Conservation (phyloP, 306 rosid species). For the Acacia melanoxylon region DNA sequence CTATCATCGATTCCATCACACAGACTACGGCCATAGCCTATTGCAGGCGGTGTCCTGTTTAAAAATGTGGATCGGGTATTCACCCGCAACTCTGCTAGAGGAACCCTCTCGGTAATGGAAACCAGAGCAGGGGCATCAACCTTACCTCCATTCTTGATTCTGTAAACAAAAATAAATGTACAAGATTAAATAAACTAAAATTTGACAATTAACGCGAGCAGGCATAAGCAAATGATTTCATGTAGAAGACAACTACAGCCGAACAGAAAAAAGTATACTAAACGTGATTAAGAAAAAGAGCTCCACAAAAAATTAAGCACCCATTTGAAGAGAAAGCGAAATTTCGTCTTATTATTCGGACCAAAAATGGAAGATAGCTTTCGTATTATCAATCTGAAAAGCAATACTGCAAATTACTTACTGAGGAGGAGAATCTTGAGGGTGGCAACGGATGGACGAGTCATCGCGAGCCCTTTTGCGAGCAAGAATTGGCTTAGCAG, state of each 20-base stretch:
- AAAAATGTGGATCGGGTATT: slow-evolving; percentile 34
- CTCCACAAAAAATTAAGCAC: neutral
- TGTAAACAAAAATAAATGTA: slow-evolving; percentile 9
- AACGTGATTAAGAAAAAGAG: neutral
- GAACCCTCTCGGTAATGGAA: slow-evolving; percentile 45
- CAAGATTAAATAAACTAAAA: neutral
- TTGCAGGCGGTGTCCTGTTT: neutral
- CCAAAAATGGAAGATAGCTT: neutral
- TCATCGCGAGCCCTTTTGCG: slow-evolving; percentile 65
- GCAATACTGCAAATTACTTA: slow-evolving; percentile 19
- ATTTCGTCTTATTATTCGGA: neutral
- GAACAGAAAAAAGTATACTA: neutral
- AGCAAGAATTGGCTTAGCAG: slow-evolving; percentile 70
- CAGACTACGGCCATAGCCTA: neutral
- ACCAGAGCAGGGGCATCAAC: slow-evolving; percentile 29
- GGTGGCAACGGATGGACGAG: slow-evolving; percentile 19
- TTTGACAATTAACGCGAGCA: neutral
- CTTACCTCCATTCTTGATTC: slow-evolving; percentile 39
- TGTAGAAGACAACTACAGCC: neutral
- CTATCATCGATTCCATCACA: neutral
- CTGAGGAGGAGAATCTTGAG: slow-evolving; percentile 28
- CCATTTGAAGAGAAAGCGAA: neutral
- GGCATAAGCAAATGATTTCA: neutral
- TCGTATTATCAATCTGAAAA: neutral
- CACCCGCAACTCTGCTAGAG: slow-evolving; percentile 53